Evolutionary conservation across 202 grass and related monocot genomes (phyloP).

Genomic region (Hordeum pubiflorum): DNA sequence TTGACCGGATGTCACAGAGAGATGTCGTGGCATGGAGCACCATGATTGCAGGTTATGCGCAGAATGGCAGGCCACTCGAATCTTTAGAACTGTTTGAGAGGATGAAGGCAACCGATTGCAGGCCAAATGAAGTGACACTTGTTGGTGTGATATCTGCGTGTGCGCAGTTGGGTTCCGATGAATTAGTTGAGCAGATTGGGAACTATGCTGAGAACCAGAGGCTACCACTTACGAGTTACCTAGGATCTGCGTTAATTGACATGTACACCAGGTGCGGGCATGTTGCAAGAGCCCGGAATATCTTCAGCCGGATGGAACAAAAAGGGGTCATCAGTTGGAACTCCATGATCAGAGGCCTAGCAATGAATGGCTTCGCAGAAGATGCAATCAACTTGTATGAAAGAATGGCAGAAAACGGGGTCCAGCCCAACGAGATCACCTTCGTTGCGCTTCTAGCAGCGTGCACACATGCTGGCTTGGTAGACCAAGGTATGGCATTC

Average conservation of each 20-base stretch:
- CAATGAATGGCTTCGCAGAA: slow-evolving; percentile 64
- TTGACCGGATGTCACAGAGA: slow-evolving; percentile 49
- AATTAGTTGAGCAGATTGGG: slow-evolving; percentile 56
- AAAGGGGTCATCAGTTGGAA: slow-evolving; percentile 73
- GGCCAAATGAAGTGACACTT: slow-evolving; percentile 66
- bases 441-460: slow-evolving; percentile 58
- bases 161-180: slow-evolving; percentile 57
- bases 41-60: slow-evolving; percentile 77
- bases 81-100: slow-evolving; percentile 67
- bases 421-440: slow-evolving; percentile 62
- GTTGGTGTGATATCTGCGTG: slow-evolving; percentile 69
- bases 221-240: slow-evolving; percentile 43
- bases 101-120: slow-evolving; percentile 61
- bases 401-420: slow-evolving; percentile 35
- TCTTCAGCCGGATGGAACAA: slow-evolving; percentile 59
- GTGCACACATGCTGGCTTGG: slow-evolving; percentile 64
- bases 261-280: slow-evolving; percentile 76
- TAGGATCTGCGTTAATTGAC: slow-evolving; percentile 57
- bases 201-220: slow-evolving; percentile 49
- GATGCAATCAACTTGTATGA: slow-evolving; percentile 39
- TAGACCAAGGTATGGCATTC: slow-evolving; percentile 48
- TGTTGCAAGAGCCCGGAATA: slow-evolving; percentile 39
- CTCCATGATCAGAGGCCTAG: slow-evolving; percentile 75
- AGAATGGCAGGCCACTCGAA: slow-evolving; percentile 59
- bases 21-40: slow-evolving; percentile 81